Conservation (phyloP, 1,284 basidiomycete species). For the Irpex sp. region DNA sequence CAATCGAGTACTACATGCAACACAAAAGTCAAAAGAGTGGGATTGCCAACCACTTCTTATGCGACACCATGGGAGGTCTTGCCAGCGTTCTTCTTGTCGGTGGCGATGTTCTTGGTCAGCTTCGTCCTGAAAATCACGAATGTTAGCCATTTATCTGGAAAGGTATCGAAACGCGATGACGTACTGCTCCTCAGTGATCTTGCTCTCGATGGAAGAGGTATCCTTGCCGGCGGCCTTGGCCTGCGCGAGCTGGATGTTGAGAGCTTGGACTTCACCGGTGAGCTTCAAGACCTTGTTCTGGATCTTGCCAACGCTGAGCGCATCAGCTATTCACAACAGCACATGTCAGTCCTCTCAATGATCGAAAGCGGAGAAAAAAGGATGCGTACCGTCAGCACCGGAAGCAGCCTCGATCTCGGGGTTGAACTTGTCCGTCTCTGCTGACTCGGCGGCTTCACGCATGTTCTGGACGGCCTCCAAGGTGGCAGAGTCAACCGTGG, state of each 20-base stretch:
- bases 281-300: conserved; percentile 51
- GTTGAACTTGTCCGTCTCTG: conserved; percentile 40
- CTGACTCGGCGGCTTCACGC: conserved; percentile 38
- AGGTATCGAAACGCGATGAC: conserved; percentile 3
- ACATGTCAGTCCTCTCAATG: not conserved
- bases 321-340: conserved; percentile 18
- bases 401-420: conserved; percentile 36
- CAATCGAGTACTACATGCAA: not conserved
- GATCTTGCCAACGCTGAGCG: conserved; percentile 39
- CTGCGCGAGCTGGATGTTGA: conserved; percentile 39
- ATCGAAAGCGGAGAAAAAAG: not conserved
- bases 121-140: conserved; percentile 1
- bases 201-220: conserved; percentile 24
- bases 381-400: conserved; percentile 26
- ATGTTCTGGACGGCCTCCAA: conserved; percentile 35
- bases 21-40: not conserved
- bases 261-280: conserved; percentile 34
- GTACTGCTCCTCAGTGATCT: conserved; percentile 29
- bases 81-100: conserved; percentile 29
- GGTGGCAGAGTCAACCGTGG: conserved; percentile 23
- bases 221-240: conserved; percentile 31
- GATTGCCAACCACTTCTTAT: not conserved
- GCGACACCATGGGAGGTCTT: conserved; percentile 27
- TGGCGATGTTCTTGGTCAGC: conserved; percentile 27
- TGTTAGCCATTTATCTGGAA: not conserved